Base-by-base conservation (phyloP, 768 basidiomycete species). In the Glaciozyma antarctica region DNA sequence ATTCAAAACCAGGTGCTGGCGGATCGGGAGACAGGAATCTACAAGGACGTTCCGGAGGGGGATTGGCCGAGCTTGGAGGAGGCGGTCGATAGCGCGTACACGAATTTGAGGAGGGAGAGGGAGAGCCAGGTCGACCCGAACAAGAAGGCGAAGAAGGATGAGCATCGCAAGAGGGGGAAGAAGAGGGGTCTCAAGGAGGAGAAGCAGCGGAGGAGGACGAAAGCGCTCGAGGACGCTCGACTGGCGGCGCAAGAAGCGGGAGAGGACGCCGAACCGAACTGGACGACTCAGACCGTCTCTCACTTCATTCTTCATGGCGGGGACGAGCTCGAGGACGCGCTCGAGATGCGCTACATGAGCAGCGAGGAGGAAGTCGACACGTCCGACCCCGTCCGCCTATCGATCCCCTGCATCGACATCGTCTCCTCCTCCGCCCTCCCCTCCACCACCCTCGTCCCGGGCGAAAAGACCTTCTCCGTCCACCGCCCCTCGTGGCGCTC, bases 331-430 rank as follows among this genome's bases (percentile, higher is more conserved):
- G 64, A 55, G 7, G 28, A 30, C 48, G 59, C 48, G 26, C 38
- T 65, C 24, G 58, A 65, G n/a, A 54, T 60, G 60, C 51, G 53
- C 49, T 65, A 61, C 60, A 65, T 65, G 64, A 61, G 60, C 13
- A 26, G 17, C 38, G 64, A 65, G 47, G 64, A 60, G 43, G 52
- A 48, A 28, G 24, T 57, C 28, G 43, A 55, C 32, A 43, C 38
- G 45, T 28, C 30, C 24, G 64, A 56, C 24, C 30, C n/a, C 3
- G 30, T 13, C 41, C 16, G 19, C 19, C 53, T 54, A 30, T 26
- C 26, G 24, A 30, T 12, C 16, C 12, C 26, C 5, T 19, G 19
- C 28, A 7, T 17, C 17, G 62, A 63, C 53, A 43, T 47, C 28
- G 55, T 47, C 24, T 22, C 24, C 32, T 12, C 49, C 8, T 19